Evolutionary conservation across 2,329 filamentous ascomycete species (phyloP).

Genomic region (Epichloe baconii): DNA sequence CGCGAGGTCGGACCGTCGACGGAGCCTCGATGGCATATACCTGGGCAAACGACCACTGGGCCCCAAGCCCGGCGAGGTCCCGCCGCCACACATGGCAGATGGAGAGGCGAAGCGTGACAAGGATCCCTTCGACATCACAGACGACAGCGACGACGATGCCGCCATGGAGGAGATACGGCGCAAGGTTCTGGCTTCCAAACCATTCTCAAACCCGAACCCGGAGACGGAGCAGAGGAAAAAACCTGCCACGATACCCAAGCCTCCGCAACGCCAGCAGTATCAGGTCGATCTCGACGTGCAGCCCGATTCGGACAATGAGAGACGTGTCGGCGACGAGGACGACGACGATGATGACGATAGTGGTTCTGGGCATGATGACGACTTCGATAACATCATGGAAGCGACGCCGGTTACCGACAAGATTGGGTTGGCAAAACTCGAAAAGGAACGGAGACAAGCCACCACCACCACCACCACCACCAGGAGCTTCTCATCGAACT

Average conservation of each 20-base stretch:
- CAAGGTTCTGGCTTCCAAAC: constrained; percentile 81
- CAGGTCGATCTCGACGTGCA: constrained; percentile 44
- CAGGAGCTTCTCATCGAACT: constrained; percentile 37
- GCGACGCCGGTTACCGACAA: constrained; percentile 82
- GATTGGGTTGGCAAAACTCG: constrained; percentile 49
- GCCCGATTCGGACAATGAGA: constrained; percentile 50
- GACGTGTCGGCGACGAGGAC: constrained; percentile 51
- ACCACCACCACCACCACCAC: constrained; percentile 37
- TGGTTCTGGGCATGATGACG: constrained; percentile 50
- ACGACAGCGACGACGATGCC: constrained; percentile 55
- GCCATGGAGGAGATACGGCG: constrained; percentile 88
- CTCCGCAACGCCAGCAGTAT: constrained; percentile 30
- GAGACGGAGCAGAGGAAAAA: constrained; percentile 45
- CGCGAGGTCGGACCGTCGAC: constrained; percentile 23
- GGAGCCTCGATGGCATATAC: constrained; percentile 44
- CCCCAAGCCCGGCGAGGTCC: constrained; percentile 6
- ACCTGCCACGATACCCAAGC: constrained; percentile 49
- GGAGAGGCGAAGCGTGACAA: constrained; percentile 27
- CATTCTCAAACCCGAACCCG: constrained; percentile 45
- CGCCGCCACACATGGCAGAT: constrained; percentile 8
- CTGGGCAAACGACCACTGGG: constrained; percentile 37
- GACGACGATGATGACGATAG: constrained; percentile 47
- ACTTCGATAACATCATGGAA: constrained; percentile 87
- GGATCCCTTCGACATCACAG: constrained; percentile 66
- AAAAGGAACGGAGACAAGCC: constrained; percentile 39